Conservation (phyloP, 2,329 filamentous ascomycete genomes). For the Xylariaceae sp. region DNA sequence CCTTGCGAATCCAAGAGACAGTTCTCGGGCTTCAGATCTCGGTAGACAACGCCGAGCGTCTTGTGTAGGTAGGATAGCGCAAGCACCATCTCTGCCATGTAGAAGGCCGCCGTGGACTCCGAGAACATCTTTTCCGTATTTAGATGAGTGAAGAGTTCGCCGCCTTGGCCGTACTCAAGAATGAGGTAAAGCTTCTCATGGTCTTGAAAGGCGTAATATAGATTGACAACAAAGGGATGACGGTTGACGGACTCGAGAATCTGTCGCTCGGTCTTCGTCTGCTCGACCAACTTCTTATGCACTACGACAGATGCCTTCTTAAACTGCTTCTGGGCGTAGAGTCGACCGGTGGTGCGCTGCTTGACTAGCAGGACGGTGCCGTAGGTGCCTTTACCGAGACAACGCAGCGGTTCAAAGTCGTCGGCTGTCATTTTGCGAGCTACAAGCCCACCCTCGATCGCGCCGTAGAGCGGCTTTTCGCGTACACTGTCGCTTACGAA, state of each 20-base stretch:
- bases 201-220: conserved; percentile 98
- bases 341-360: conserved; percentile 77
- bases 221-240: conserved; percentile 95
- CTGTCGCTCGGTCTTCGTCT: conserved; percentile 93
- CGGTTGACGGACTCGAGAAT: conserved; percentile 95
- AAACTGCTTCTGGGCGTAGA: conserved; percentile 98
- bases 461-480: conserved; percentile 34
- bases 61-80: conserved; percentile 91
- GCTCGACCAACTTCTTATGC: conserved; percentile 92
- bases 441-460: conserved; percentile 51
- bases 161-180: conserved; percentile 93
- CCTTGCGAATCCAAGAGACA: conserved; percentile 88
- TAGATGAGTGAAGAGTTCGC: conserved; percentile 94
- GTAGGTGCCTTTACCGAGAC: conserved; percentile 93
- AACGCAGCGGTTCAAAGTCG: conserved; percentile 87
- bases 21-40: conserved; percentile 96
- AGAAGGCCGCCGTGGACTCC: conserved; percentile 86
- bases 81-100: conserved; percentile 97
- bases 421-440: conserved; percentile 80
- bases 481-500: conserved; percentile 68
- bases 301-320: conserved; percentile 94
- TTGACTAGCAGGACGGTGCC: conserved; percentile 93
- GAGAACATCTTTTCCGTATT: conserved; percentile 93
- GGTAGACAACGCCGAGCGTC: conserved; percentile 89
- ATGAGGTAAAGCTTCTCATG: conserved; percentile 97